Conservation (phyloP, 2,329 filamentous ascomycete species). For the Fusarium nanum region DNA sequence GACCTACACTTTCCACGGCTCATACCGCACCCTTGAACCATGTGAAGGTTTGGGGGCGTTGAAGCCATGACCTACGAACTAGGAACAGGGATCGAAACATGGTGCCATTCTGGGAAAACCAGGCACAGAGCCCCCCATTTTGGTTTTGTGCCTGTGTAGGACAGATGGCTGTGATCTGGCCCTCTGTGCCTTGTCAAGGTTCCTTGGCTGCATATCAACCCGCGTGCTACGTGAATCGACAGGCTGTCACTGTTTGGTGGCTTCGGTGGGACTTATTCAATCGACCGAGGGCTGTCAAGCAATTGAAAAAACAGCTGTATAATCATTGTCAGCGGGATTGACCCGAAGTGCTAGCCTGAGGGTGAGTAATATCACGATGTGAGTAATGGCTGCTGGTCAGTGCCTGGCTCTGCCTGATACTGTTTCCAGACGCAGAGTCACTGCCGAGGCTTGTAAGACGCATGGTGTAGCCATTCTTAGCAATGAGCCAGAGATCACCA, state of each 20-base stretch:
- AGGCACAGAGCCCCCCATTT: constrained; percentile 18
- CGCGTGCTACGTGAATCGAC: constrained; percentile 11
- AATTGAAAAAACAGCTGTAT: neutral
- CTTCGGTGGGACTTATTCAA: constrained; percentile 36
- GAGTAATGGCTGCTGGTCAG: neutral
- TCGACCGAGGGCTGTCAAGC: constrained; percentile 23
- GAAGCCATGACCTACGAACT: neutral
- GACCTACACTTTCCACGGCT: constrained; percentile 20
- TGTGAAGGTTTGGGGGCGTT: constrained; percentile 23
- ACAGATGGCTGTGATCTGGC: constrained; percentile 8
- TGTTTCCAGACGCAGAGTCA: constrained; percentile 12
- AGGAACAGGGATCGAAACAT: constrained; percentile 18
- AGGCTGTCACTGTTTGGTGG: constrained; percentile 18
- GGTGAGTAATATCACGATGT: constrained; percentile 13
- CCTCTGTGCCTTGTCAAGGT: constrained; percentile 7
- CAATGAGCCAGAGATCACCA: constrained; percentile 12
- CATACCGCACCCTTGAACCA: constrained; percentile 29
- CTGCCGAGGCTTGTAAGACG: constrained; percentile 22
- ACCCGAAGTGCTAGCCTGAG: neutral
- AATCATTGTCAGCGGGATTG: constrained; percentile 26
- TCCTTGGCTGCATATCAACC: constrained; percentile 33
- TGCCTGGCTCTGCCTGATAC: neutral
- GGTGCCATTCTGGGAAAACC: constrained; percentile 27
- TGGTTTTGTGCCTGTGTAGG: constrained; percentile 16
- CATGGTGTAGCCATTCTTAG: constrained; percentile 21